These are phyloP conservation scores for Sporothrix brasiliensis DNA, from an alignment of 2,329 filamentous ascomycete genomes.

Conservation along the genomic window DNA sequence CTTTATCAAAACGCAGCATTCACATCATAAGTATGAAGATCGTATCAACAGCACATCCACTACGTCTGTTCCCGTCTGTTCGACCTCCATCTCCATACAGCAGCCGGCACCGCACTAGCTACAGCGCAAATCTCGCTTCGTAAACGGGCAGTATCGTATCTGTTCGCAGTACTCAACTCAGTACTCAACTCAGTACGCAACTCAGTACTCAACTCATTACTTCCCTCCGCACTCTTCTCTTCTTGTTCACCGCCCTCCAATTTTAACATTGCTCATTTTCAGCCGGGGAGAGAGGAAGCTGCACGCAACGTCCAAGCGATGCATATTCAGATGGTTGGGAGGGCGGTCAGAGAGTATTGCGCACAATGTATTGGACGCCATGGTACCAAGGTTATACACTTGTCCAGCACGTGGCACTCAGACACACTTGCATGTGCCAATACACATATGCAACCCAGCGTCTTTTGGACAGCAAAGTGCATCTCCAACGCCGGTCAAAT, in stretches of 20 bases:
- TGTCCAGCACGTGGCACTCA: neutral
- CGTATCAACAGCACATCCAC: neutral
- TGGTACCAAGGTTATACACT: neutral
- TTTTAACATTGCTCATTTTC: neutral
- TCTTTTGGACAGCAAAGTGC: too few species aligned
- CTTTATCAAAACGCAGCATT: neutral
- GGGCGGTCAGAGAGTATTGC: neutral
- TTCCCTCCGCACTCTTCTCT: neutral
- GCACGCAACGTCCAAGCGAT: neutral
- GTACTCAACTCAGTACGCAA: too few species aligned
- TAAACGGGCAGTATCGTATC: neutral
- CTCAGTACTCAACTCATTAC: neutral
- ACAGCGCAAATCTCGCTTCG: neutral
- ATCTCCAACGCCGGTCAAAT: too few species aligned
- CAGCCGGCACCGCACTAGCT: too few species aligned
- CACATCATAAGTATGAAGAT: neutral
- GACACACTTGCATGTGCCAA: neutral
- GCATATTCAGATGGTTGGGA: neutral
- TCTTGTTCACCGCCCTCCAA: neutral
- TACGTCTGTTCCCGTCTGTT: neutral
- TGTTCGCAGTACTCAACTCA: too few species aligned
- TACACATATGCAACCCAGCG: too few species aligned
- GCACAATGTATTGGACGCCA: neutral
- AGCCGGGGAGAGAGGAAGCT: neutral
- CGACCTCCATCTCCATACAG: neutral